Percentiles rank a stretch among this genome's conserved stretches.
Conservation (phyloP, 192 early-diverging fungal species). For the Coemansia sp. region DNA sequence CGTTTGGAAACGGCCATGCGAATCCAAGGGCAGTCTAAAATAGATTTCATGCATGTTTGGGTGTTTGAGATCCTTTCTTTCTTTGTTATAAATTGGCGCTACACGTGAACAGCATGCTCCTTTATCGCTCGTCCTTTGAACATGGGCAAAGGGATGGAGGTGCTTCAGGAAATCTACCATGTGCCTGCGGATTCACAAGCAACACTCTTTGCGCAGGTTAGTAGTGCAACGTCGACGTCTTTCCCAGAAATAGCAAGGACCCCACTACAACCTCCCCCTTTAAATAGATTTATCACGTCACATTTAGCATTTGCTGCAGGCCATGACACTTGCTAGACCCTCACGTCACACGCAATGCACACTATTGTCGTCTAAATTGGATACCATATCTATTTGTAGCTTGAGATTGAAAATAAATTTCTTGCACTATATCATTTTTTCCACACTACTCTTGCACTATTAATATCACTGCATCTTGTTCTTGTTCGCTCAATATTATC, state of each 20-base stretch:
- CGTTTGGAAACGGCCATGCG: neutral
- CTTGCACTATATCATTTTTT: neutral
- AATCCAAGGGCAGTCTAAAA: constrained; percentile 3
- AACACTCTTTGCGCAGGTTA: neutral
- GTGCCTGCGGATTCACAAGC: neutral
- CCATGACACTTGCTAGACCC: neutral
- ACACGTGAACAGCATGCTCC: neutral
- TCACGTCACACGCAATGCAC: neutral
- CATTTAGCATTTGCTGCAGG: neutral
- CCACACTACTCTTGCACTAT: neutral
- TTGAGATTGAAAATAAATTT: neutral
- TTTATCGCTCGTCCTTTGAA: neutral
- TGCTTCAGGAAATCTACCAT: neutral
- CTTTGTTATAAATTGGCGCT: neutral
- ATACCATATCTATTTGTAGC: constrained; percentile 1
- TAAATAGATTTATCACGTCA: neutral
- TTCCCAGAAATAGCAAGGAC: neutral
- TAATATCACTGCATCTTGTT: neutral
- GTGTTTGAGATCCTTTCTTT: neutral
- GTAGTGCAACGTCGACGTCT: neutral
- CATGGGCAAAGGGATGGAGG: neutral
- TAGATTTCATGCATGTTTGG: neutral
- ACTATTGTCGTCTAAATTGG: constrained; percentile 1
- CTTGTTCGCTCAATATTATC: constrained; percentile 13
- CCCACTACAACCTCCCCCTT: neutral